phyloP scores from a whole-genome alignment of 768 basidiomycete genomes.

The Saitozyma podzolica region DNA sequence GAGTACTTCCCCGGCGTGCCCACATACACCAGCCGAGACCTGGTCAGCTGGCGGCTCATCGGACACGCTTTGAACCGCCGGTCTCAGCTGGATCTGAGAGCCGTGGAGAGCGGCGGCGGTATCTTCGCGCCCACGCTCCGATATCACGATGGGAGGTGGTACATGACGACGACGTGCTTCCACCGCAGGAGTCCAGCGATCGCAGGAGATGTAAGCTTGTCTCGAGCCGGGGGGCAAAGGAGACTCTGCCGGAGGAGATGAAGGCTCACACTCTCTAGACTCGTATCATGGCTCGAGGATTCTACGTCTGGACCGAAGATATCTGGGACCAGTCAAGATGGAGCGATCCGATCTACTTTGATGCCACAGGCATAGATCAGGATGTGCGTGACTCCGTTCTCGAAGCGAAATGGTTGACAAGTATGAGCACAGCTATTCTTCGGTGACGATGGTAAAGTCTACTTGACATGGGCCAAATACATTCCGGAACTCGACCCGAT shows the following conservation, averaged over 20 bases:
- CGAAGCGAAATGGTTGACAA: slow-evolving; percentile 36
- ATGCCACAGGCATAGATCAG: slow-evolving; percentile 26
- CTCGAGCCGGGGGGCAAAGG: neutral
- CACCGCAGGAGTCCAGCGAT: too few species aligned
- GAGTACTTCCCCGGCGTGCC: slow-evolving; percentile 43
- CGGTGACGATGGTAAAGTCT: slow-evolving; percentile 32
- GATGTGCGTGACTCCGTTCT: slow-evolving; percentile 23
- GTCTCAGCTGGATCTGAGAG: slow-evolving; percentile 24
- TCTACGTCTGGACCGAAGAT: slow-evolving; percentile 27
- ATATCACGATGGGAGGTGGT: slow-evolving; percentile 25
- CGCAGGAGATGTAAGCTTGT: neutral
- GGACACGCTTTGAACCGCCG: slow-evolving; percentile 28
- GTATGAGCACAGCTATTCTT: slow-evolving; percentile 24
- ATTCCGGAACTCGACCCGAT: slow-evolving; percentile 1
- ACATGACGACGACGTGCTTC: slow-evolving; percentile 14
- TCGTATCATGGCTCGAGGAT: slow-evolving; percentile 8
- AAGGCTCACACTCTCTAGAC: too few species aligned
- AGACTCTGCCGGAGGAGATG: neutral
- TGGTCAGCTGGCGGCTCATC: slow-evolving; percentile 34
- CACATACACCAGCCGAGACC: slow-evolving; percentile 34
- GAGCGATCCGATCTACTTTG: slow-evolving; percentile 24
- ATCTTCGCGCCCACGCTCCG: slow-evolving; percentile 35
- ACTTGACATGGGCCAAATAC: slow-evolving; percentile 6
- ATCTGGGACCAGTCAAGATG: slow-evolving; percentile 26
- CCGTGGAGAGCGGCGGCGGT: slow-evolving; percentile 17